Evolutionary conservation across 2,329 filamentous ascomycete genomes (phyloP).

Genomic region (Epichloe elymi): DNA sequence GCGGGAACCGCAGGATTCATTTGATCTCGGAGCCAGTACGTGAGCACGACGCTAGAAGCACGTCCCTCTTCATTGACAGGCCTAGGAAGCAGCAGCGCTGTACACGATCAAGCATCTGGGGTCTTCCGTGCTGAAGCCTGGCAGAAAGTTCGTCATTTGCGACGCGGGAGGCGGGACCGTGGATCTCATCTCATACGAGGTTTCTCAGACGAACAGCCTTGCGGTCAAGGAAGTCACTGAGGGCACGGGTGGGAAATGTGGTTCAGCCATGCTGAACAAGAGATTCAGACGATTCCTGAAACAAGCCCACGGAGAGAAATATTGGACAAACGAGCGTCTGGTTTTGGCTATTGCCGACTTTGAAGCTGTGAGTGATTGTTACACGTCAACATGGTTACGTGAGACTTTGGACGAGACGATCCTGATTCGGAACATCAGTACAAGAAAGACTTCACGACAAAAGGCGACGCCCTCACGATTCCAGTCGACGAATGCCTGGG

Average conservation of each 20-base stretch:
- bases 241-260: conserved; percentile 36
- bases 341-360: conserved; percentile 29
- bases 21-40: conserved; percentile 35
- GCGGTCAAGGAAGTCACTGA: conserved; percentile 35
- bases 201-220: conserved; percentile 27
- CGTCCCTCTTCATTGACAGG: background rate
- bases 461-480: conserved; percentile 23
- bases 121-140: conserved; percentile 26
- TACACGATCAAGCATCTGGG: conserved; percentile 33
- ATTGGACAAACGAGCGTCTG: conserved; percentile 29
- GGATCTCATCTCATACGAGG: conserved; percentile 40
- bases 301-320: conserved; percentile 28
- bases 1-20: conserved; percentile 27
- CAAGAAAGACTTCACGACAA: conserved; percentile 25
- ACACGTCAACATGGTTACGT: background rate
- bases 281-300: conserved; percentile 32
- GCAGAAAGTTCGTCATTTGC: conserved; percentile 37
- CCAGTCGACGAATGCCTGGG: conserved; percentile 21
- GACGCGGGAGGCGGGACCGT: conserved; percentile 42
- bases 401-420: too few relatives aligned
- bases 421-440: conserved; percentile 12
- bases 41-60: background rate
- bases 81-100: conserved; percentile 35
- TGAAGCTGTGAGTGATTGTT: conserved; percentile 22
- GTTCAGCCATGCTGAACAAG: conserved; percentile 35